These are phyloP conservation scores for Batkoa obscura DNA, from an alignment of 371 early-diverging fungal species.

Conservation along the genomic window DNA sequence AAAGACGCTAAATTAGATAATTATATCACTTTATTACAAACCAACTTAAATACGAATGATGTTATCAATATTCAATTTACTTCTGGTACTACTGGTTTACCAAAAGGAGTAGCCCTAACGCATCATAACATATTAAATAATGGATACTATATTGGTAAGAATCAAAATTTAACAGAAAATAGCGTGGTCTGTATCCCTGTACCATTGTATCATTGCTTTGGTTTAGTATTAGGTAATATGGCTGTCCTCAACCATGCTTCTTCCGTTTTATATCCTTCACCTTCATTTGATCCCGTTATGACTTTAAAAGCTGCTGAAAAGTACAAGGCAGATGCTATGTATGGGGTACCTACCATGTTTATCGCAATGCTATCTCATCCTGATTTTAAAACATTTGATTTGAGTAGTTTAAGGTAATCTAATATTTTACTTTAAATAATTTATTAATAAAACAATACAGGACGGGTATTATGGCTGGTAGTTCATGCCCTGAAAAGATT, in stretches of 20 bases:
- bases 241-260: slow-evolving; percentile 24
- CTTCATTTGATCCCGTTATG: slow-evolving; percentile 21
- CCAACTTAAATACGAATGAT: slow-evolving; percentile 13
- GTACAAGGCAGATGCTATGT: slow-evolving; percentile 17
- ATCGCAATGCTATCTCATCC: slow-evolving; percentile 17
- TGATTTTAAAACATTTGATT: slow-evolving; percentile 14
- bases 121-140: slow-evolving; percentile 35
- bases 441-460: not conserved
- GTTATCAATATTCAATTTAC: slow-evolving; percentile 45
- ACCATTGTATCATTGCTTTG: slow-evolving; percentile 24
- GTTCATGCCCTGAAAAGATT: slow-evolving; percentile 16
- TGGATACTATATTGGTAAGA: slow-evolving; percentile 27
- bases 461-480: slow-evolving; percentile 22
- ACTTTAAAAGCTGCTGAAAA: slow-evolving; percentile 24
- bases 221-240: slow-evolving; percentile 20
- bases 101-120: slow-evolving; percentile 35
- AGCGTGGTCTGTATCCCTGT: slow-evolving; percentile 27
- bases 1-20: not conserved
- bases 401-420: slow-evolving; percentile 11
- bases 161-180: slow-evolving; percentile 22
- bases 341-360: slow-evolving; percentile 28
- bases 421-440: not conserved
- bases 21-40: slow-evolving; percentile 5
- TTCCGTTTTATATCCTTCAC: slow-evolving; percentile 20
- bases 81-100: slow-evolving; percentile 49